Conservation (phyloP, 2,329 filamentous ascomycete species). For the Ascochyta pisi region DNA sequence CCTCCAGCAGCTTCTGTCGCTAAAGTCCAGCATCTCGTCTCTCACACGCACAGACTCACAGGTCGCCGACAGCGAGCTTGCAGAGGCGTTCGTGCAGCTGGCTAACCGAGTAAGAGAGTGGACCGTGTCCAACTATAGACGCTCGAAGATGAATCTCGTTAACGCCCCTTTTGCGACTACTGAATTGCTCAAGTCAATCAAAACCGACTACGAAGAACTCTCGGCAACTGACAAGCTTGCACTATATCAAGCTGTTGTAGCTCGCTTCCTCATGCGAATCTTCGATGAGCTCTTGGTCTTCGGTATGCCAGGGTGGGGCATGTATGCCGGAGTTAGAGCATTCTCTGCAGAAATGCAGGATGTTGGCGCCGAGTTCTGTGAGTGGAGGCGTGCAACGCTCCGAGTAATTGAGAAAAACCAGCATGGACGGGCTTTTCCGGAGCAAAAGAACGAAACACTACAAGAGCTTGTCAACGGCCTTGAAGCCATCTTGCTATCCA, state of each 20-base stretch:
- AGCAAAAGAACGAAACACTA: not conserved
- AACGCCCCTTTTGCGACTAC: conserved; percentile 27
- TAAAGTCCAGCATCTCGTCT: conserved; percentile 76
- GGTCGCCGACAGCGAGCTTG: conserved; percentile 70
- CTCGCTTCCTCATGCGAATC: conserved; percentile 34
- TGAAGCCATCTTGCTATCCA: conserved; percentile 29
- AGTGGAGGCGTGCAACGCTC: conserved; percentile 42
- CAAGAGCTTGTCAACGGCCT: conserved; percentile 25
- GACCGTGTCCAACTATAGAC: conserved; percentile 73
- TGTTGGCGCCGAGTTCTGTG: conserved; percentile 26
- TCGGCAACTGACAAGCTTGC: conserved; percentile 35
- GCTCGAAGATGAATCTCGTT: conserved; percentile 58
- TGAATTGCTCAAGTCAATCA: conserved; percentile 24
- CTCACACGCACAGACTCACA: conserved; percentile 68
- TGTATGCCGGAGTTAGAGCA: conserved; percentile 25
- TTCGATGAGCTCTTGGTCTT: conserved; percentile 36
- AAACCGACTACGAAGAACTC: conserved; percentile 21
- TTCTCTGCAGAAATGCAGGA: conserved; percentile 29
- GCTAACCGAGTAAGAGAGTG: conserved; percentile 76
- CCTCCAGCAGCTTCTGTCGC: conserved; percentile 66
- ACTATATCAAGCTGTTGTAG: conserved; percentile 43
- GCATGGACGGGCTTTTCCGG: not conserved
- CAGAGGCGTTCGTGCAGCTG: conserved; percentile 66
- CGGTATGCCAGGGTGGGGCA: conserved; percentile 34
- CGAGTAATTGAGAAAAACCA: conserved; percentile 32